Evolutionary conservation across 1,284 basidiomycete species (phyloP).

Genomic region (Leccinum cinnamomeum): DNA sequence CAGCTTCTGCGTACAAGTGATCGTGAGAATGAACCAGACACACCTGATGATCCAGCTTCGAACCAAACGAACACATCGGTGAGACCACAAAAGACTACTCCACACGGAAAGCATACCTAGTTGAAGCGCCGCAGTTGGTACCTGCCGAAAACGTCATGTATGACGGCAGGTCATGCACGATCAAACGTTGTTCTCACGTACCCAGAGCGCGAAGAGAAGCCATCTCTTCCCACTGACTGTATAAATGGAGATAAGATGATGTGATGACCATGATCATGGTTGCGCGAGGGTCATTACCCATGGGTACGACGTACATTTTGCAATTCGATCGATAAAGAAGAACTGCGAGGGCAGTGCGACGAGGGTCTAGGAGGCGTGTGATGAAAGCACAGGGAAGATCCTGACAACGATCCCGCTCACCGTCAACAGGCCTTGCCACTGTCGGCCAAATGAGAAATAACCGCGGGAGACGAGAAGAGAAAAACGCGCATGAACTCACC

Average conservation of each 20-base stretch:
- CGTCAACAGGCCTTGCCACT: constrained; percentile 26
- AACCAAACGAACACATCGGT: neutral
- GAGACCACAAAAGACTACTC: neutral
- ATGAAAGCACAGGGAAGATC: neutral
- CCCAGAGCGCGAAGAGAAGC: constrained; percentile 23
- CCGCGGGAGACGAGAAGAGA: neutral
- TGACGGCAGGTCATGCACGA: neutral
- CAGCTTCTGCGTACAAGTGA: neutral
- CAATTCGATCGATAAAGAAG: constrained; percentile 23
- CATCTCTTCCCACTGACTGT: constrained; percentile 22
- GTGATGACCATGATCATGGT: constrained; percentile 1
- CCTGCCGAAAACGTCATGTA: constrained; percentile 13
- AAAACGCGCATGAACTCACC: constrained; percentile 14
- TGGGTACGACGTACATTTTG: constrained; percentile 18
- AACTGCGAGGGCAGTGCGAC: constrained; percentile 25
- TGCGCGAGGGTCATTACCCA: neutral
- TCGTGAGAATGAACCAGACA: constrained; percentile 3
- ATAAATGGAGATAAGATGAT: neutral
- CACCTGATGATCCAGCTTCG: constrained; percentile 19
- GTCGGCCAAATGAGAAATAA: neutral
- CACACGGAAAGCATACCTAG: constrained; percentile 14
- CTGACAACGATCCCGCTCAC: constrained; percentile 9
- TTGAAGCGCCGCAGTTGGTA: constrained; percentile 21
- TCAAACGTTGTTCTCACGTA: constrained; percentile 12
- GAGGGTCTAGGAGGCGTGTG: constrained; percentile 4